Percentiles rank a stretch among this genome's conserved stretches.
These are phyloP conservation scores for Serendipita indica DNA, from an alignment of 768 basidiomycete species.

Conservation along the genomic window DNA sequence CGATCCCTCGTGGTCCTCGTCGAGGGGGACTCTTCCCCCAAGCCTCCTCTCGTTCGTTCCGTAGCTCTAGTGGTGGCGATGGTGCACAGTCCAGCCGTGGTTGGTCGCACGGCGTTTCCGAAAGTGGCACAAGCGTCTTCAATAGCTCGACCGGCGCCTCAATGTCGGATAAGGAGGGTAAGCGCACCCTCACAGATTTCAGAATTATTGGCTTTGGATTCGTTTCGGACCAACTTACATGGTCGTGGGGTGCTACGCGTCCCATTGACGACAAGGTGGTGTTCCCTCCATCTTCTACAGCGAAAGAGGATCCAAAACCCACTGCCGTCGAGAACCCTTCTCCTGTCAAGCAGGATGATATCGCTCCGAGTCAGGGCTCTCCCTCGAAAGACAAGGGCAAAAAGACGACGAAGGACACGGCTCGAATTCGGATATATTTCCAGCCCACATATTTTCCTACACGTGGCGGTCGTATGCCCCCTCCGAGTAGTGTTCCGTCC, in stretches of 20 bases:
- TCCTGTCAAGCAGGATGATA: constrained; percentile 3
- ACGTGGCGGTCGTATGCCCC: neutral
- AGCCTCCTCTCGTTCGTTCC: neutral
- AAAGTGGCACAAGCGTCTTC: too few relatives aligned
- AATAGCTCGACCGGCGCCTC: too few relatives aligned
- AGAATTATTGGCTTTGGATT: constrained; percentile 71
- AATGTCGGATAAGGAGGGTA: constrained; percentile 44
- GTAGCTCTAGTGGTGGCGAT: too few relatives aligned
- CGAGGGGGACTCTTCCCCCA: neutral
- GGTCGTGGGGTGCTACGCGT: constrained; percentile 61
- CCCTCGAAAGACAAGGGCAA: constrained; percentile 3
- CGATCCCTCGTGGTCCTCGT: constrained; percentile 3
- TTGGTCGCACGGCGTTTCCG: too few relatives aligned
- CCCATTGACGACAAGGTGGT: constrained; percentile 8
- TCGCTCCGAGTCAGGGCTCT: neutral
- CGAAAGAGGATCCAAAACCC: neutral
- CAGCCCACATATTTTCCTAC: constrained; percentile 25
- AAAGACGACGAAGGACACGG: constrained; percentile 20
- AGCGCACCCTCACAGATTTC: constrained; percentile 93
- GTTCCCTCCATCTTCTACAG: neutral
- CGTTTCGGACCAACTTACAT: constrained; percentile 22
- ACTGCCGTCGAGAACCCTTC: neutral
- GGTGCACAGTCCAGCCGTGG: neutral
- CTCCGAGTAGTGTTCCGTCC: constrained; percentile 1
- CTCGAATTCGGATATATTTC: constrained; percentile 82